phyloP scores from a whole-genome alignment of 2,329 filamentous ascomycete genomes.

The Cordyceps fumosorosea region DNA sequence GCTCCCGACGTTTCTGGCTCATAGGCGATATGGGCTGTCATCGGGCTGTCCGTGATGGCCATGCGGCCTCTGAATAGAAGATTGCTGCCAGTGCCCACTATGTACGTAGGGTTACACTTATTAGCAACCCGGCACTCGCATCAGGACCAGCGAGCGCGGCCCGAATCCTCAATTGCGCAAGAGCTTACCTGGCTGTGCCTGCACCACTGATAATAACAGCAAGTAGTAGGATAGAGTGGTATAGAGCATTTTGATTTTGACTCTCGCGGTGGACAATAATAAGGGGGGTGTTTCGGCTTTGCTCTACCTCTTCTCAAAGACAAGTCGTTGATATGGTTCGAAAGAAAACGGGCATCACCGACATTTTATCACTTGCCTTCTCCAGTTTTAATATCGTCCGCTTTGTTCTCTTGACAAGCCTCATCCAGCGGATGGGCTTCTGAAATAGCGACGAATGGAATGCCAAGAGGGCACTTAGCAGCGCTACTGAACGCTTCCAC shows the following conservation, averaged over 20 bases:
- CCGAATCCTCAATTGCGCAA: neutral
- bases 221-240: neutral
- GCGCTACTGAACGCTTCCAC: neutral
- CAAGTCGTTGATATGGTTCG: neutral
- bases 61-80: conserved; percentile 5
- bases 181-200: neutral
- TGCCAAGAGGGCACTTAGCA: neutral
- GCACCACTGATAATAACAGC: neutral
- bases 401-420: neutral
- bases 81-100: conserved; percentile 5
- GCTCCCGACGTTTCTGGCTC: neutral
- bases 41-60: neutral
- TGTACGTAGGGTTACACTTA: neutral
- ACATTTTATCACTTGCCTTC: conserved; percentile 2
- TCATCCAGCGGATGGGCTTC: neutral
- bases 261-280: neutral
- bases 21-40: neutral
- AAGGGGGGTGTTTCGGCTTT: neutral
- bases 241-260: neutral
- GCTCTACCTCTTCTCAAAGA: neutral
- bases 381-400: neutral
- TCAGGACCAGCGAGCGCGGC: neutral
- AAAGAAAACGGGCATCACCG: neutral
- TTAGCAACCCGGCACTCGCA: neutral
- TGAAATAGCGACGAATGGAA: neutral